Evolutionary conservation across 495 filamentous ascomycete genomes (phyloP), one percentile per base, ranked within the genome.

Genomic region (Cryomyces minteri): DNA sequence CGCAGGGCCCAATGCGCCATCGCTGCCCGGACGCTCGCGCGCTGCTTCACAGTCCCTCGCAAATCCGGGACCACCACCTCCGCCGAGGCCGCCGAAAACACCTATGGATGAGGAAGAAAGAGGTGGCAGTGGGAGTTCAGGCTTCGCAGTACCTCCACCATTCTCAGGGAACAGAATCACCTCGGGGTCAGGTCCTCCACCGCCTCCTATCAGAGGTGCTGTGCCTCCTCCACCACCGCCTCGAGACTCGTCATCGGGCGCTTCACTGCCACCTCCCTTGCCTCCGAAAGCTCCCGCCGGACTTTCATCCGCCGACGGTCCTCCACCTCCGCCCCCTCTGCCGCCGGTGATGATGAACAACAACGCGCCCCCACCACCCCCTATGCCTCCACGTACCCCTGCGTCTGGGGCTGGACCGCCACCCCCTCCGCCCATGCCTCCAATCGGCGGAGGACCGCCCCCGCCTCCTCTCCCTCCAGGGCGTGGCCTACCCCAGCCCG

Each of bases 61-160:
- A 14, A 73, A 71, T 37, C 67, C 80, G 18, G 85, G 79, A 2
- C 84, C 88, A 12, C 81, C 84, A 4, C 85, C 87, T 32, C 87
- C 87, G 14, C 87, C 87, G 6, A 69, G 84, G 52, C 87, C 88
- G 34, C 82, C 88, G 2, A 95, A 95, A 62, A 82, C 76, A 4
- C 82, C 85, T 4, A 66, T 87, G 54, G 82, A 88, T 31, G 82
- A 87, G 14, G 54, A 65, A 12, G 18, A 25, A 25, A 25, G 18
- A 25, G 47, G 58, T 52, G 3, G 12, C 12, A 58, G 71, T 11
- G 59, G 68, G 14, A 39, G 55, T 36, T 63, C 67, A 31, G 80
- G 67, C 49, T 84, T 82, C 57, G 74, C 71, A 18, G 86, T 95
- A 10, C 86, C 90, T 31, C 88, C 88, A 12, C 78, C 82, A 18